A percentile compares a stretch with the other conserved stretches of the same genome.
Evolutionary conservation across 345 rosid genomes (phyloP).

Genomic region (Aquilaria yunnanensis): DNA sequence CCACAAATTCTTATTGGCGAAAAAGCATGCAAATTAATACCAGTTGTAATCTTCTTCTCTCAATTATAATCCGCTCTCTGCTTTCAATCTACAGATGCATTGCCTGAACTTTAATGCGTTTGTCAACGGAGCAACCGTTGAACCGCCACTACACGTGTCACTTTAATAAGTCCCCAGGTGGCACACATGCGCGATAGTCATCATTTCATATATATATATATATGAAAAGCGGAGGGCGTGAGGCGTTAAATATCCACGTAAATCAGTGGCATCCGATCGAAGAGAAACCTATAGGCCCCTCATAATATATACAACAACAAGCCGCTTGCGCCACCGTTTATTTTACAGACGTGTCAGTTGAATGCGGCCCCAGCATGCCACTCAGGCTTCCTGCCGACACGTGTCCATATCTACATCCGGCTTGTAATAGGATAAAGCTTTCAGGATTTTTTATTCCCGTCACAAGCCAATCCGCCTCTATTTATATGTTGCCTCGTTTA

Average conservation of each 20-base stretch:
- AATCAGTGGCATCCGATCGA: too few species aligned
- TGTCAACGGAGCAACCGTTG: background rate
- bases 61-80: too few species aligned
- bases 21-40: background rate
- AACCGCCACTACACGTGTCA: slow-evolving; percentile 17
- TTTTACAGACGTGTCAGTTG: slow-evolving; percentile 18
- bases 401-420: background rate
- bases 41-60: too few species aligned
- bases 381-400: slow-evolving; percentile 14
- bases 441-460: background rate
- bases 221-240: too few species aligned
- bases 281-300: too few species aligned
- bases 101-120: background rate
- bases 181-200: slow-evolving; percentile 14
- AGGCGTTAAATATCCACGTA: too few species aligned
- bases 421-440: too few species aligned
- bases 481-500: slow-evolving; percentile 12
- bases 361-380: slow-evolving; percentile 2
- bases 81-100: too few species aligned
- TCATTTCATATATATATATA: too few species aligned
- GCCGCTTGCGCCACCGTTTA: too few species aligned
- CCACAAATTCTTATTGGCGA: background rate
- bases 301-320: too few species aligned
- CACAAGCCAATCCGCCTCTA: background rate
- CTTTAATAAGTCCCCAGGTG: slow-evolving; percentile 10